Evolutionary conservation across 306 rosid species (phyloP).

Genomic region (Ochetophila trinervis): DNA sequence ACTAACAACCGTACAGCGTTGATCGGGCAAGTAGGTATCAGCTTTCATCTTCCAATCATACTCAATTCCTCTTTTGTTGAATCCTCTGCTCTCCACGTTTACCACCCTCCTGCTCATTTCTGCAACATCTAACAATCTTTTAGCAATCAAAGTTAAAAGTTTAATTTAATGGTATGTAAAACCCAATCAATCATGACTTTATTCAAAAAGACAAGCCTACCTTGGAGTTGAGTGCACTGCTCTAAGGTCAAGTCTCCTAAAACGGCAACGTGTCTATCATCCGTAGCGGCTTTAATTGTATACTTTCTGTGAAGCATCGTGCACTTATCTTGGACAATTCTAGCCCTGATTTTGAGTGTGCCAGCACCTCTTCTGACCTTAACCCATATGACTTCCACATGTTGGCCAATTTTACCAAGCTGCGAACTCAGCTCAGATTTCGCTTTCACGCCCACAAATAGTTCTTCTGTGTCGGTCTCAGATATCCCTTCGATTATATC

Average conservation of each 20-base stretch:
- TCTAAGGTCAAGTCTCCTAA: slow-evolving; percentile 56
- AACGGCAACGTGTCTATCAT: slow-evolving; percentile 57
- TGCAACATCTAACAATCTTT: slow-evolving; percentile 19
- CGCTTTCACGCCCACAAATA: slow-evolving; percentile 40
- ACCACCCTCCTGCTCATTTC: slow-evolving; percentile 50
- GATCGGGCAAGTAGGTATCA: slow-evolving; percentile 48
- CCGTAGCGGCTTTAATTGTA: slow-evolving; percentile 50
- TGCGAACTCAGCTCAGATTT: slow-evolving; percentile 55
- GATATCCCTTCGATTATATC: slow-evolving; percentile 64
- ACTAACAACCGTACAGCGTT: slow-evolving; percentile 50
- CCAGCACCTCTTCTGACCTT: slow-evolving; percentile 59
- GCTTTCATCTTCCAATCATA: slow-evolving; percentile 70
- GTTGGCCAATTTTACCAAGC: slow-evolving; percentile 45
- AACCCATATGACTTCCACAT: slow-evolving; percentile 43
- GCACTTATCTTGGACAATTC: slow-evolving; percentile 43
- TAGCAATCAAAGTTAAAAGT: neutral
- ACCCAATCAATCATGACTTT: too few species aligned
- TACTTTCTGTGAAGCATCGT: slow-evolving; percentile 46
- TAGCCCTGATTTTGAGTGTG: slow-evolving; percentile 42
- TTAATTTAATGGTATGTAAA: too few species aligned
- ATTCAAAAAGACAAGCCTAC: slow-evolving; percentile 18
- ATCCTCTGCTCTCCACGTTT: slow-evolving; percentile 32
- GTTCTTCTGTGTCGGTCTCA: slow-evolving; percentile 25
- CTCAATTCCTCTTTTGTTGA: slow-evolving; percentile 41
- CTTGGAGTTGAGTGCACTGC: slow-evolving; percentile 56